Base-by-base conservation (phyloP, 225 moss, liverwort and hornwort species). In the Lunularia cruciata region DNA sequence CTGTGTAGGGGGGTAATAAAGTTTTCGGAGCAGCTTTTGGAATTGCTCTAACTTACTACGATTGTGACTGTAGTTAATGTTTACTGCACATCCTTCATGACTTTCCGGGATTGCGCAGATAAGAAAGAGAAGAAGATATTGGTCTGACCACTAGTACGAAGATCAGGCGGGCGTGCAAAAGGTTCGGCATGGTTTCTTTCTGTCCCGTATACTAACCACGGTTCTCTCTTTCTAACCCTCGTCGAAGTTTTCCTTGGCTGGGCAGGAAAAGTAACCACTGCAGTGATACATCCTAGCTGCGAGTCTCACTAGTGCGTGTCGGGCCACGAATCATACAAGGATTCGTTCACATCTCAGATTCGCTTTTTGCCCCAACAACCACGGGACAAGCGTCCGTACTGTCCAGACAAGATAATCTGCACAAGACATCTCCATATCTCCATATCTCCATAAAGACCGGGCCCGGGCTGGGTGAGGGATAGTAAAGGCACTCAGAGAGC, bases 161-260 rank as follows among this genome's bases (percentile, higher is more conserved):
- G 32, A 31, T 57, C 56, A 57, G 30, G 56, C 56, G 56, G 30
- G 56, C 56, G 56, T 57, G 56, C 31, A 57, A 32, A 18, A 57
- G 31, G 33, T 28, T 57, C 31, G 56, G 30, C 31, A 57, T 30
- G 13, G 31, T 30, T 57, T 18, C 56, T 32, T 3, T 18, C 30
- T 26, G 31, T 32, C n/a, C n/a, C n/a, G n/a, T n/a, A n/a, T n/a
- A n/a, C n/a, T n/a, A n/a, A n/a, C n/a, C n/a, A n/a, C n/a, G n/a
- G n/a, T n/a, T n/a, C n/a, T n/a, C n/a, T n/a, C n/a, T n/a, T n/a
- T n/a, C n/a, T n/a, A n/a, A n/a, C n/a, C n/a, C n/a, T n/a, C n/a
- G n/a, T n/a, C n/a, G n/a, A n/a, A n/a, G n/a, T n/a, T n/a, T n/a
- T n/a, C n/a, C n/a, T n/a, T n/a, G n/a, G n/a, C n/a, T n/a, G n/a